Evolutionary conservation across 495 filamentous ascomycete species (phyloP).

Genomic region (Clavariopsis aquatica): DNA sequence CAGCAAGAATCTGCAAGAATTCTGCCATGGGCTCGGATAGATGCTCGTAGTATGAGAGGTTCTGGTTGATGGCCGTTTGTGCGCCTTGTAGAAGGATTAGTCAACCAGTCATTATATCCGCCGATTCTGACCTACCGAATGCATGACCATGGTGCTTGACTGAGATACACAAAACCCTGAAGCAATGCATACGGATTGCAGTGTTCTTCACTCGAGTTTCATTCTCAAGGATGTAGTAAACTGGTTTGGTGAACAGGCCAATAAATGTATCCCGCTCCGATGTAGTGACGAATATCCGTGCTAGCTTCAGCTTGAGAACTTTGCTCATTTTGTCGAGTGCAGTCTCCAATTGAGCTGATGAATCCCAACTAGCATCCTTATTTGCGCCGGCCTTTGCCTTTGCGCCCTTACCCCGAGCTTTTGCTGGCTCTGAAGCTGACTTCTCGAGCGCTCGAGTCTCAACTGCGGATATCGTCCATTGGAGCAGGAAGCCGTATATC

Average conservation of each 20-base stretch:
- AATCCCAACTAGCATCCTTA: conserved; percentile 85
- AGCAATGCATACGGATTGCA: conserved; percentile 89
- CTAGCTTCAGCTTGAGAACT: conserved; percentile 87
- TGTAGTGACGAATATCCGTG: conserved; percentile 90
- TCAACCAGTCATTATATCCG: too few relatives aligned
- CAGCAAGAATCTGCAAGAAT: conserved; percentile 90
- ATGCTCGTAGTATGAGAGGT: conserved; percentile 97
- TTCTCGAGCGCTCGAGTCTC: conserved; percentile 94
- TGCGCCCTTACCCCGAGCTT: conserved; percentile 68
- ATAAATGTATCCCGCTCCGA: conserved; percentile 97
- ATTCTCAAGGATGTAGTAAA: conserved; percentile 91
- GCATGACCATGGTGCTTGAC: conserved; percentile 98
- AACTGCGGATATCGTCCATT: conserved; percentile 90
- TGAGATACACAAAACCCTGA: conserved; percentile 94
- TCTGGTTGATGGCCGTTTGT: conserved; percentile 97
- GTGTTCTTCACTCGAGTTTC: conserved; percentile 91
- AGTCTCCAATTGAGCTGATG: conserved; percentile 78
- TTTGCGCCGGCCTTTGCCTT: conserved; percentile 62
- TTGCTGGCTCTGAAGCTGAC: conserved; percentile 64
- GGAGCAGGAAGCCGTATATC: conserved; percentile 90
- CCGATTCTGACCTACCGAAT: conserved; percentile 65
- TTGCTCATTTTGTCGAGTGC: conserved; percentile 95
- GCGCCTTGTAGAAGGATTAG: too few relatives aligned
- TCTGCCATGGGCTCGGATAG: conserved; percentile 98
- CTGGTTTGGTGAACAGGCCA: conserved; percentile 85